Percentiles rank a stretch among this genome's conserved stretches.
Conservation (phyloP, 2,329 filamentous ascomycete genomes). For the Graphiopsis chlorocephala region DNA sequence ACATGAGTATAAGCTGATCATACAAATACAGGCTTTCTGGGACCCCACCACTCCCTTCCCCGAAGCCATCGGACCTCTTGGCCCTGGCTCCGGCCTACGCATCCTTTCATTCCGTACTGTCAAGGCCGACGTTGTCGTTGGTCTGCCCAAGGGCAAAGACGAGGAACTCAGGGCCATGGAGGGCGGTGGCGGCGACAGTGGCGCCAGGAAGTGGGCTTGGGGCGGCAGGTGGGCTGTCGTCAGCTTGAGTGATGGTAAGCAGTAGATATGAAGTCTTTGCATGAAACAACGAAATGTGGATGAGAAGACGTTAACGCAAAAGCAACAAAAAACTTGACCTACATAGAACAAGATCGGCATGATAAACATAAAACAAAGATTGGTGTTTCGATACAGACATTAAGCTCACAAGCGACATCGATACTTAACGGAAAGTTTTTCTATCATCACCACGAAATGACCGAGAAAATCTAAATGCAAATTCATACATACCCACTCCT, state of each 20-base stretch:
- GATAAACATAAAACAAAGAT: not conserved
- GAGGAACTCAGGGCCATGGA: constrained; percentile 70
- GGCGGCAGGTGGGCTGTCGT: constrained; percentile 96
- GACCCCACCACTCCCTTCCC: constrained; percentile 82
- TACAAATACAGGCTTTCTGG: constrained; percentile 60
- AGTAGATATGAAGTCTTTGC: not conserved
- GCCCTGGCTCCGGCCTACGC: constrained; percentile 76
- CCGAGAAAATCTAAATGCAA: no score
- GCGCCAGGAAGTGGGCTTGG: constrained; percentile 85
- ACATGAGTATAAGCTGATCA: no score
- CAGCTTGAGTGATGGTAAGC: constrained; percentile 73
- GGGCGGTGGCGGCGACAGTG: constrained; percentile 68
- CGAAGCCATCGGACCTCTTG: constrained; percentile 81
- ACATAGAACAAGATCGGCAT: not conserved
- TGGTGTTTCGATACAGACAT: not conserved
- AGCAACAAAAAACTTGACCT: not conserved
- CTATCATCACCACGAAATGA: not conserved
- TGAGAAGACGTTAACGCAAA: not conserved
- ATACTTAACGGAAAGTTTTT: not conserved
- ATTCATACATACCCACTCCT: not conserved
- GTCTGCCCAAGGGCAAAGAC: constrained; percentile 76
- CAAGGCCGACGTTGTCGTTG: constrained; percentile 95
- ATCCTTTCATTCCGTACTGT: constrained; percentile 86
- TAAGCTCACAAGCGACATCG: not conserved
- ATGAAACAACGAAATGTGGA: not conserved